phyloP scores from a whole-genome alignment of 140 eudicot genomes.

The Stevia rebaudiana region DNA sequence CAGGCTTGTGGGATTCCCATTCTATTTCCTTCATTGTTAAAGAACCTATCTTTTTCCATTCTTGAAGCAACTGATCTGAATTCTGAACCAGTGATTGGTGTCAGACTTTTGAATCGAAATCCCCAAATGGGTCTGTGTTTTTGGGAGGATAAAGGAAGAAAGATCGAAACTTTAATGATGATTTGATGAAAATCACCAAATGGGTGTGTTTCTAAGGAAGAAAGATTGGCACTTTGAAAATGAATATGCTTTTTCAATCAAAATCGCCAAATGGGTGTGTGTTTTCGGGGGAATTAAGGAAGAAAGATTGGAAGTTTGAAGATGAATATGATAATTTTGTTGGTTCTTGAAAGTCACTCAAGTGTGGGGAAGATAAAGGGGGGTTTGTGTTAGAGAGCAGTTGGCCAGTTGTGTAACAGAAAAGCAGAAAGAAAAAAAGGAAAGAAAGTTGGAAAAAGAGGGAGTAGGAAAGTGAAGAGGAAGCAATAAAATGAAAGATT shows the following conservation, averaged over 20 bases:
- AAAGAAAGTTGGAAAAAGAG: conserved; percentile 26
- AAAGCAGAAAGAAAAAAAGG: conserved; percentile 29
- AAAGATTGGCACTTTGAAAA: conserved; percentile 18
- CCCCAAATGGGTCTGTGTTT: conserved; percentile 18
- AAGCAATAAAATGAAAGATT: conserved; percentile 32
- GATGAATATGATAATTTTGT: conserved; percentile 19
- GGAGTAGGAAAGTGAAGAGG: conserved; percentile 37
- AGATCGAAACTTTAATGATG: conserved; percentile 18
- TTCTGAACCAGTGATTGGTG: not conserved
- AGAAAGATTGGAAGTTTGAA: conserved; percentile 19
- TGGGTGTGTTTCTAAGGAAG: conserved; percentile 16
- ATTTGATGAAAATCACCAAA: conserved; percentile 10
- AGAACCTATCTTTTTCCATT: conserved; percentile 47
- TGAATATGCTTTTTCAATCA: too few species aligned
- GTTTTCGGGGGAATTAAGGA: not conserved
- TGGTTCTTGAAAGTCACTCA: conserved; percentile 48
- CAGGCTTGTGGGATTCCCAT: conserved; percentile 23
- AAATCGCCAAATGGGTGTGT: too few species aligned
- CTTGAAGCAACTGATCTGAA: not conserved
- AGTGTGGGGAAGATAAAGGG: conserved; percentile 23
- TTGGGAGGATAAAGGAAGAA: conserved; percentile 7
- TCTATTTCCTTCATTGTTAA: conserved; percentile 7
- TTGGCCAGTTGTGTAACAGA: conserved; percentile 29
- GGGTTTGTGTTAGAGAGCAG: conserved; percentile 22
- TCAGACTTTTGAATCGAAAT: not conserved